These are phyloP conservation scores for Schizopora paradoxa DNA, from an alignment of 1,284 basidiomycete genomes.

Conservation along the genomic window DNA sequence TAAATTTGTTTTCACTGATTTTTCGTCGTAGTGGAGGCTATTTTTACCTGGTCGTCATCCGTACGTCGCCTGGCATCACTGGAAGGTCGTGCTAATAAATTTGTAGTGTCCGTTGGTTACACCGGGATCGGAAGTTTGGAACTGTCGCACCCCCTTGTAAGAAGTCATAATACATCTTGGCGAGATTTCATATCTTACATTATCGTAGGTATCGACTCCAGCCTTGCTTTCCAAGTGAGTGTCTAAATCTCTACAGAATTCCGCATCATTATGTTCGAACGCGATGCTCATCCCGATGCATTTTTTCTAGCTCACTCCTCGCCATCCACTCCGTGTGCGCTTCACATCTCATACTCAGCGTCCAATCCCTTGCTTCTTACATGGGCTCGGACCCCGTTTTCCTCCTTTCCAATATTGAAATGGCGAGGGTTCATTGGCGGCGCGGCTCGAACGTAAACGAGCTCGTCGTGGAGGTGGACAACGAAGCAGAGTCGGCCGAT, in stretches of 20 bases:
- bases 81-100: conserved; percentile 14
- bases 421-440: conserved; percentile 27
- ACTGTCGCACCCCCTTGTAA: conserved; percentile 1
- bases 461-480: conserved; percentile 25
- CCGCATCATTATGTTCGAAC: background rate
- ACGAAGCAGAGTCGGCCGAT: background rate
- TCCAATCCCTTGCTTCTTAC: conserved; percentile 27
- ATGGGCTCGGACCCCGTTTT: conserved; percentile 25
- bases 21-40: conserved; percentile 22
- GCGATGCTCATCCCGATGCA: background rate
- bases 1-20: background rate
- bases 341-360: conserved; percentile 30
- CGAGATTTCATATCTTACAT: background rate
- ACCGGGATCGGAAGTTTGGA: conserved; percentile 7
- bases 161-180: background rate
- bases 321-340: conserved; percentile 24
- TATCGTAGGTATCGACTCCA: conserved; percentile 20
- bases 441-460: conserved; percentile 22
- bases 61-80: conserved; percentile 15
- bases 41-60: conserved; percentile 23
- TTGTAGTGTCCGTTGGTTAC: conserved; percentile 13
- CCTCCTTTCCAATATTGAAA: conserved; percentile 29
- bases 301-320: conserved; percentile 21
- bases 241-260: background rate
- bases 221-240: conserved; percentile 25